These are phyloP conservation scores for Inonotus obliquus DNA, from an alignment of 1,284 basidiomycete genomes.

Conservation along the genomic window DNA sequence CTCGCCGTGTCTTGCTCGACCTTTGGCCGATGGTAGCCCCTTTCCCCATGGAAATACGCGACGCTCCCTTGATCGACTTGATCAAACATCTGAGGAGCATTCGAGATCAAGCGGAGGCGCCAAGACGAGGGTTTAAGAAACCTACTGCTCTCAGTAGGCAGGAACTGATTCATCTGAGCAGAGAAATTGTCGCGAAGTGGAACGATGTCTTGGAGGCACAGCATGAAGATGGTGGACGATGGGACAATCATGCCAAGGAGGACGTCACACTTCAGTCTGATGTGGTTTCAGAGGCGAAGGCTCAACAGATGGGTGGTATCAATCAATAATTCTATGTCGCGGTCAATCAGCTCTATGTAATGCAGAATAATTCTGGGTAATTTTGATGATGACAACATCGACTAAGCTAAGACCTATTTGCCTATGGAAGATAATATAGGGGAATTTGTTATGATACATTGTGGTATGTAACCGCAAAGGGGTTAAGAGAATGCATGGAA, in stretches of 20 bases:
- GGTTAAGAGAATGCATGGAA: not conserved
- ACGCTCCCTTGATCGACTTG: slow-evolving; percentile 40
- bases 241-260: not conserved
- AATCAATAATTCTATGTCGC: no score
- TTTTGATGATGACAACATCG: not conserved
- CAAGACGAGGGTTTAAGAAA: not conserved
- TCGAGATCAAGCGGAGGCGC: slow-evolving; percentile 19
- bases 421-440: not conserved
- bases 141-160: not conserved
- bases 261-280: not conserved
- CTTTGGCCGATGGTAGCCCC: slow-evolving; percentile 63
- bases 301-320: not conserved
- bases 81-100: slow-evolving; percentile 40
- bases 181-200: slow-evolving; percentile 8
- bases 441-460: slow-evolving; percentile 9
- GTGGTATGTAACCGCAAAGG: not conserved
- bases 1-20: slow-evolving; percentile 48
- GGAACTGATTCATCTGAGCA: not conserved
- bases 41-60: slow-evolving; percentile 43
- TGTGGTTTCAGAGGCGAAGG: not conserved
- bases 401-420: not conserved
- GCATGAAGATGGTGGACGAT: not conserved
- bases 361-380: not conserved
- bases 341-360: not conserved
- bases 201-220: slow-evolving; percentile 1